Evolutionary conservation across 495 filamentous ascomycete species (phyloP).

Genomic region (Penicillium nucicola): DNA sequence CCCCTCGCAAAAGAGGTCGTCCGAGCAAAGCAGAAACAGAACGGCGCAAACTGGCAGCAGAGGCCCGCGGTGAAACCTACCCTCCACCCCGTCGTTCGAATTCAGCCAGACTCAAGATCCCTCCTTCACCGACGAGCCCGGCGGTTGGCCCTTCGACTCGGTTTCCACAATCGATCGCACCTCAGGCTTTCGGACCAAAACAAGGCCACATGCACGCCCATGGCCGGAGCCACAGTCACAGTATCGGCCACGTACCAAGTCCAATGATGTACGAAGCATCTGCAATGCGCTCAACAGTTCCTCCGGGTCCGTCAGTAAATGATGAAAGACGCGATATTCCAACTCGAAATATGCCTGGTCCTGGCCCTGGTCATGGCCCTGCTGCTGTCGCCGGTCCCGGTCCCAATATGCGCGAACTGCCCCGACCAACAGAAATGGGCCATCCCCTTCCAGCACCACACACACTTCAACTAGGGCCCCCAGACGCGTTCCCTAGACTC

Average conservation of each 20-base stretch:
- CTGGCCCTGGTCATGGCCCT: neutral
- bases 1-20: slow-evolving; percentile 57
- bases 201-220: too few relatives aligned
- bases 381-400: slow-evolving; percentile 16
- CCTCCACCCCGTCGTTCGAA: slow-evolving; percentile 36
- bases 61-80: slow-evolving; percentile 50
- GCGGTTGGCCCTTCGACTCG: neutral
- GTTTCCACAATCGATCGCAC: too few relatives aligned
- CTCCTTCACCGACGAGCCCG: slow-evolving; percentile 35
- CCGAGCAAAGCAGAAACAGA: slow-evolving; percentile 57
- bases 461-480: slow-evolving; percentile 30
- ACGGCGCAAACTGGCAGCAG: slow-evolving; percentile 47
- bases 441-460: slow-evolving; percentile 35
- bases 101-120: slow-evolving; percentile 29
- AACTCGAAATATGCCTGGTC: too few relatives aligned
- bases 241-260: neutral
- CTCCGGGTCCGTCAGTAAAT: neutral
- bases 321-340: too few relatives aligned
- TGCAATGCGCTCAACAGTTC: slow-evolving; percentile 2
- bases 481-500: slow-evolving; percentile 26
- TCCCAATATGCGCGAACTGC: slow-evolving; percentile 30
- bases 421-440: slow-evolving; percentile 29
- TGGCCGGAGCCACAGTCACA: too few relatives aligned
- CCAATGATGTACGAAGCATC: slow-evolving; percentile 12
- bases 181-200: too few relatives aligned